phyloP scores from a whole-genome alignment of 75 land plant genomes.

The Gnetum montanum region DNA sequence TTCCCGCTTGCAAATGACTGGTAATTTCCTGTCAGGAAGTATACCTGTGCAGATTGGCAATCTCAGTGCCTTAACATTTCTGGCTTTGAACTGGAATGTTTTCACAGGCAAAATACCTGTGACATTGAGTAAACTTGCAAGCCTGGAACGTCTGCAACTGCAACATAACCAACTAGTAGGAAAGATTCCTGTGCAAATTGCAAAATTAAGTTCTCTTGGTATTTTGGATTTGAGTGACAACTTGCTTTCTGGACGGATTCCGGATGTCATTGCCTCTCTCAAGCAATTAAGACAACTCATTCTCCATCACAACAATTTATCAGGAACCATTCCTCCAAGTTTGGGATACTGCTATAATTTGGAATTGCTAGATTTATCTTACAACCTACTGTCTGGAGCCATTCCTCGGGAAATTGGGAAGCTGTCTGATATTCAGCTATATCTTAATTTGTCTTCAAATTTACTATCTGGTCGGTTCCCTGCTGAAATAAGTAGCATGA shows the following conservation, averaged over 20 bases:
- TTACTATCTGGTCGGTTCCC: slow-evolving; percentile 19
- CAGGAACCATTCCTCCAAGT: slow-evolving; percentile 24
- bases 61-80: slow-evolving; percentile 13
- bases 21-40: too few species aligned
- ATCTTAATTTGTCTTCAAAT: slow-evolving; percentile 17
- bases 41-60: slow-evolving; percentile 14
- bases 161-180: slow-evolving; percentile 22
- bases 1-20: too few species aligned
- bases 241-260: slow-evolving; percentile 8
- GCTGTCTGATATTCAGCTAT: slow-evolving; percentile 8
- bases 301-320: slow-evolving; percentile 24
- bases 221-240: not conserved
- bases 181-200: slow-evolving; percentile 25
- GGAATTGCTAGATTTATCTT: slow-evolving; percentile 10
- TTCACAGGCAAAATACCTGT: slow-evolving; percentile 15
- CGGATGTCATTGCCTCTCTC: slow-evolving; percentile 11
- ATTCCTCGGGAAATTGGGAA: slow-evolving; percentile 13
- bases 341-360: slow-evolving; percentile 15
- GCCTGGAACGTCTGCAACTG: slow-evolving; percentile 9
- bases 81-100: slow-evolving; percentile 11
- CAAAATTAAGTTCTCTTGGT: slow-evolving; percentile 16
- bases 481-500: slow-evolving; percentile 6
- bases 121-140: not conserved
- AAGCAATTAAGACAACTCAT: slow-evolving; percentile 15
- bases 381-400: slow-evolving; percentile 21